phyloP scores from a whole-genome alignment of 805 yeast genomes.

The Barnettozyma sp. region DNA sequence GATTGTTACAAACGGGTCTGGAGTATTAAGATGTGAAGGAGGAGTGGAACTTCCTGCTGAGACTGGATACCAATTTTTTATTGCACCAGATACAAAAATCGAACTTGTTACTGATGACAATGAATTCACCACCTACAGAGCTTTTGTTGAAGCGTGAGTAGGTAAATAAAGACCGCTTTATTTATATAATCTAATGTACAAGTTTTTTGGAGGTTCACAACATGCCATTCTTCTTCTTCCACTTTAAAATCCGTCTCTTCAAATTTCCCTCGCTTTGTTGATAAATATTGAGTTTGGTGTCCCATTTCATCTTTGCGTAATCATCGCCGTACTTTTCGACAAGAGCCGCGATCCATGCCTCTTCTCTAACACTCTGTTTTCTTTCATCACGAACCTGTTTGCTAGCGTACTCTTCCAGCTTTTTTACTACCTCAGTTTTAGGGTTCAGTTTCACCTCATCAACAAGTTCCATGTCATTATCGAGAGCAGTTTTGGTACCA shows the following conservation, averaged over 20 bases:
- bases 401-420: conserved; percentile 58
- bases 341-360: conserved; percentile 58
- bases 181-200: conserved; percentile 7
- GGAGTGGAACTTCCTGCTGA: conserved; percentile 41
- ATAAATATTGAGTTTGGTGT: conserved; percentile 69
- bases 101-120: conserved; percentile 47
- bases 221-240: conserved; percentile 46
- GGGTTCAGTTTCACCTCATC: conserved; percentile 25
- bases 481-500: conserved; percentile 48
- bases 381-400: conserved; percentile 36
- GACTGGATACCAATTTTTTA: conserved; percentile 77
- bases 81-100: conserved; percentile 69
- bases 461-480: conserved; percentile 28
- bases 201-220: not conserved
- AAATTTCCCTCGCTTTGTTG: conserved; percentile 86
- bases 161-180: no score
- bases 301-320: conserved; percentile 88
- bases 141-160: conserved; percentile 63
- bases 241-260: conserved; percentile 59
- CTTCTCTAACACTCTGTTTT: conserved; percentile 63
- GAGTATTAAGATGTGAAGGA: conserved; percentile 41
- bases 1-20: conserved; percentile 77
- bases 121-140: conserved; percentile 78
- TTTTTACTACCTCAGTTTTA: conserved; percentile 54
- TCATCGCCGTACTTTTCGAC: conserved; percentile 81